Percentiles rank a stretch among this genome's conserved stretches.
Evolutionary conservation across 2,329 filamentous ascomycete genomes (phyloP).

Genomic region (Dothistroma pini): DNA sequence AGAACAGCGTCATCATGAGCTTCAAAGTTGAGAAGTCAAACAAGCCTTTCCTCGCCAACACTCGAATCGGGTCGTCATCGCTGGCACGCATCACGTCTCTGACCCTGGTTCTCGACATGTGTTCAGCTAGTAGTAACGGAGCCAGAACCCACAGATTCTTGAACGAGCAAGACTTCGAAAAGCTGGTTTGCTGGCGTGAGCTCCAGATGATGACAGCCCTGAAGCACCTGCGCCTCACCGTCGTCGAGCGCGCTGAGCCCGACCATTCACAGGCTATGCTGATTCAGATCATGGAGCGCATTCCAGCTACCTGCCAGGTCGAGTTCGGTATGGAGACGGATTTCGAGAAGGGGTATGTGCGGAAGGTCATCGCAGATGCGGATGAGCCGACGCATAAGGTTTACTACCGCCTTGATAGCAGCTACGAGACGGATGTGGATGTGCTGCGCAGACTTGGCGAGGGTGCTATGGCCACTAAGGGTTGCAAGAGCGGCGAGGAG

Average conservation of each 20-base stretch:
- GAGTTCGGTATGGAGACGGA: conserved; percentile 11
- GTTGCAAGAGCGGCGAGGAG: conserved; percentile 14
- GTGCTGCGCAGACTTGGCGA: conserved; percentile 6
- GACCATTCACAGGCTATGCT: conserved; percentile 12
- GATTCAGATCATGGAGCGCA: conserved; percentile 23
- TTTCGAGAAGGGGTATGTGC: conserved; percentile 15
- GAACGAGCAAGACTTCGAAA: neutral
- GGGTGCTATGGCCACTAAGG: conserved; percentile 7
- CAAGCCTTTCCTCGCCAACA: conserved; percentile 4
- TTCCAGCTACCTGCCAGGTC: conserved; percentile 16
- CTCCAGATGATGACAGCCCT: conserved; percentile 15
- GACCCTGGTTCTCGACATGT: conserved; percentile 10
- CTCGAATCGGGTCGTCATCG: neutral
- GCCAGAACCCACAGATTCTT: neutral
- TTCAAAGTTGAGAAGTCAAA: conserved; percentile 5
- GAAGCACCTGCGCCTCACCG: conserved; percentile 15
- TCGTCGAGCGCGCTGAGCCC: conserved; percentile 12
- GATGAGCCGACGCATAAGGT: conserved; percentile 2
- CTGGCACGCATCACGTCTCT: conserved; percentile 14
- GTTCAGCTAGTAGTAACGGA: neutral
- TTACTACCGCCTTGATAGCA: neutral
- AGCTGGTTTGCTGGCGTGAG: conserved; percentile 14
- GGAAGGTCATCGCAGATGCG: conserved; percentile 8
- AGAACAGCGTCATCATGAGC: conserved; percentile 26
- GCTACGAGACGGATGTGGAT: conserved; percentile 12